Evolutionary conservation across 441 rosid genomes (phyloP).

Genomic region (Bruguiera hainesii): DNA sequence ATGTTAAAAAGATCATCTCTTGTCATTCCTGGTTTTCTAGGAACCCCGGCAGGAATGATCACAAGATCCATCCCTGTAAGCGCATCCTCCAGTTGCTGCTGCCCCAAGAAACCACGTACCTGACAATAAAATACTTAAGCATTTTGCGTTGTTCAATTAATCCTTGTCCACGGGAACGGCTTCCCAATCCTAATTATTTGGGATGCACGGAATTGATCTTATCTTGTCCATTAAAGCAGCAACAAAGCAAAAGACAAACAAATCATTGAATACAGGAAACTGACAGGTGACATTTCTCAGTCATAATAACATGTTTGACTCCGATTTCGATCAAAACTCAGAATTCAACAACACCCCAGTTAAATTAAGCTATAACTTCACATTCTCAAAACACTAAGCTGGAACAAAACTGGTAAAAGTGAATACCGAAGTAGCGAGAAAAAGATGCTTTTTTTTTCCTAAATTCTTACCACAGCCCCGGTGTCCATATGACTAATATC

Average conservation of each 20-base stretch:
- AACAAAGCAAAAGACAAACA: background rate
- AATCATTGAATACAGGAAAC: no score
- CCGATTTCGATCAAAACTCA: background rate
- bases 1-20: constrained; percentile 95
- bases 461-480: constrained; percentile 48
- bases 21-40: constrained; percentile 98
- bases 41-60: constrained; percentile 92
- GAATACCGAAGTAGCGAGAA: background rate
- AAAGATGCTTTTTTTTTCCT: background rate
- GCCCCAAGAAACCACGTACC: constrained; percentile 90
- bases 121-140: constrained; percentile 11
- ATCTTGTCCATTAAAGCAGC: background rate
- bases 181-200: background rate
- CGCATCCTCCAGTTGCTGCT: constrained; percentile 66
- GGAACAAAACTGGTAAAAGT: background rate
- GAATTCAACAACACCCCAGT: background rate
- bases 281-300: no score
- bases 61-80: constrained; percentile 85
- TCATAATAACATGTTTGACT: no score
- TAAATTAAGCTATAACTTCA: background rate
- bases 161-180: background rate
- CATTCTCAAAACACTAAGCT: background rate
- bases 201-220: background rate
- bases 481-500: constrained; percentile 94
- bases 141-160: background rate